These are phyloP conservation scores for Hymenoscyphus repandus DNA, from an alignment of 2,329 filamentous ascomycete species.

Conservation along the genomic window DNA sequence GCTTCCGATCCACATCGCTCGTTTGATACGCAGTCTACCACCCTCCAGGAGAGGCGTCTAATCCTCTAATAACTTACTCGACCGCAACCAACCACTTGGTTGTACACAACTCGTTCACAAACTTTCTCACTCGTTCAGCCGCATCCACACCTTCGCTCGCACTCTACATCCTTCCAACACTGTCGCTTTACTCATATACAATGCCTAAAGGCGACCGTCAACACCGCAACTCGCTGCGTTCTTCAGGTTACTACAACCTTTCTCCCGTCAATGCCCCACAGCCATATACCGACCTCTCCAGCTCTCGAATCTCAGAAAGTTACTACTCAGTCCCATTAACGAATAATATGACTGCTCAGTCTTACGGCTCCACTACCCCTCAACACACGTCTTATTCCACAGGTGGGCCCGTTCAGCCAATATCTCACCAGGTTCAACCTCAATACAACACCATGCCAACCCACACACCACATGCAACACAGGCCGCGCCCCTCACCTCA, in stretches of 20 bases:
- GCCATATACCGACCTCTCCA: slow-evolving; percentile 15
- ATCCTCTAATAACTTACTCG: slow-evolving; percentile 17
- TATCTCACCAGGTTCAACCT: slow-evolving; percentile 5
- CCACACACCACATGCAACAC: neutral
- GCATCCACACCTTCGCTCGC: neutral
- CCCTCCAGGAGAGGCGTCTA: slow-evolving; percentile 27
- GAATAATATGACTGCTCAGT: slow-evolving; percentile 13
- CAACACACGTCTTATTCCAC: slow-evolving; percentile 13
- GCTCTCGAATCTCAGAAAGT: slow-evolving; percentile 5
- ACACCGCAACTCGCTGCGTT: slow-evolving; percentile 14
- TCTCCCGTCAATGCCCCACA: slow-evolving; percentile 18
- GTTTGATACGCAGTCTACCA: slow-evolving; percentile 16
- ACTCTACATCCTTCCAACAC: slow-evolving; percentile 1
- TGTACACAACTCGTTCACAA: neutral
- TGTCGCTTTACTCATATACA: slow-evolving; percentile 9
- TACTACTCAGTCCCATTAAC: slow-evolving; percentile 9
- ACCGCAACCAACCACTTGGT: slow-evolving; percentile 2
- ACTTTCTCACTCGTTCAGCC: neutral
- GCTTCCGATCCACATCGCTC: slow-evolving; percentile 17
- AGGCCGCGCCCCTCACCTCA: slow-evolving; percentile 14
- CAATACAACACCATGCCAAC: neutral
- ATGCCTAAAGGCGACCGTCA: slow-evolving; percentile 27
- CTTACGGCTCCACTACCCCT: slow-evolving; percentile 3
- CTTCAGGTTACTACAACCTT: slow-evolving; percentile 22
- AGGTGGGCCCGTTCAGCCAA: slow-evolving; percentile 20